Evolutionary conservation across 306 rosid species (phyloP).

Genomic region (Medicago ruthenica): DNA sequence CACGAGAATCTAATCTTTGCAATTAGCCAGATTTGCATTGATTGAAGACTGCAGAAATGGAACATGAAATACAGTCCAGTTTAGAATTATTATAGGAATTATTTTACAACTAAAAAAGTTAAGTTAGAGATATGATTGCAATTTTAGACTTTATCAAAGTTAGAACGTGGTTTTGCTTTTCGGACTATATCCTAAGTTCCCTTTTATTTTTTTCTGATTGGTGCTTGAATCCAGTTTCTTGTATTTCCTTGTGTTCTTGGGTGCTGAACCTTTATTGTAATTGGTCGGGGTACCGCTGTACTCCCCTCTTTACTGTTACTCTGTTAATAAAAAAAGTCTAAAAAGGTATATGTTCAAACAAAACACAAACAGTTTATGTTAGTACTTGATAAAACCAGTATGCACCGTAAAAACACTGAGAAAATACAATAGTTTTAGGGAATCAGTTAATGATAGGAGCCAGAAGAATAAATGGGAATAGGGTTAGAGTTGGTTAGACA

Average conservation of each 20-base stretch:
- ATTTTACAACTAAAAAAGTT: constrained; percentile 6
- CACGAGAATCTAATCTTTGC: constrained; percentile 32
- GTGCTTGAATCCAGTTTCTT: neutral
- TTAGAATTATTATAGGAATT: constrained; percentile 32
- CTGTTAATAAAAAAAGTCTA: neutral
- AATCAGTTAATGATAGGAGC: constrained; percentile 15
- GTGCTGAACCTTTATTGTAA: neutral
- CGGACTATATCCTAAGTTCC: neutral
- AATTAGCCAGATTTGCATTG: constrained; percentile 40
- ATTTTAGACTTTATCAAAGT: neutral
- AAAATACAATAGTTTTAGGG: constrained; percentile 33
- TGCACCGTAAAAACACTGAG: constrained; percentile 14
- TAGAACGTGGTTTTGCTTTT: neutral
- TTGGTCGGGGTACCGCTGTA: neutral
- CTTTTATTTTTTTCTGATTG: neutral
- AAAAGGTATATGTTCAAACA: constrained; percentile 22
- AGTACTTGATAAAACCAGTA: constrained; percentile 24
- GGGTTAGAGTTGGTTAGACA: constrained; percentile 1
- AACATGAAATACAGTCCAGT: neutral
- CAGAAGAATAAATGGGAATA: constrained; percentile 28
- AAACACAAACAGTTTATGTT: constrained; percentile 8
- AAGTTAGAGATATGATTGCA: neutral
- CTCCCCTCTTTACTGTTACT: neutral
- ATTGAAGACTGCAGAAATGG: constrained; percentile 36
- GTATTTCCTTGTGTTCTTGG: neutral